Base-by-base conservation (phyloP, 495 filamentous ascomycete species). In the Usnea hakonensis region DNA sequence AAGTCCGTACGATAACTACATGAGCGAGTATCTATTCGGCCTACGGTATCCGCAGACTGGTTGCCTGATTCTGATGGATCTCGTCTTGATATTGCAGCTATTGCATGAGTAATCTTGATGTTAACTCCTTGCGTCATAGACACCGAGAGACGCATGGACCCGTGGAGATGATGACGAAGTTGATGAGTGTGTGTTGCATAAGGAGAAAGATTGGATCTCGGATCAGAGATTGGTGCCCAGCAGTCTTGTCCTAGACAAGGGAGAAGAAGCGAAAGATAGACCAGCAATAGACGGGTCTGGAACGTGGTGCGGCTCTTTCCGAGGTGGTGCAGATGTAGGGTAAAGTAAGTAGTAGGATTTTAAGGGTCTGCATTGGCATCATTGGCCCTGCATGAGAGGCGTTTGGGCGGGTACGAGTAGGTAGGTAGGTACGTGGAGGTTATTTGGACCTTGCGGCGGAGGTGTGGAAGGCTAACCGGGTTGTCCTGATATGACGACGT, bases 261-360 rank as follows among this genome's bases (percentile, higher is more conserved):
- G 48, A 52, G 48, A 9, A 32, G 48, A 52, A 52, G 48, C 48
- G 48, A 52, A 52, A 52, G 48, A 32, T 32, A 52, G 16, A 16
- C 28, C 48, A 17, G 28, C 26, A n/a, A n/a, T 32, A 6, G 8
- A 32, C n/a, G 48, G 28, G 48, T n/a, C 48, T 52, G 26, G 48
- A 52, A 17, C 48, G 48, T 52, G 10, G 13, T 52, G 48, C 48
- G 48, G 48, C 48, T 52, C 48, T 52, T 32, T 52, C 30, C 48
- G 48, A 32, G 28, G 48, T 52, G 26, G 32, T 52, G 48, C 48
- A 52, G 30, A 52, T 52, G 48, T 14, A 19, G 13, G n/a, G 32
- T 19, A 8, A 28, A 52, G 48, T 19, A n/a, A n/a, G n/a, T n/a
- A n/a, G n/a, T n/a, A n/a, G n/a, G n/a, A n/a, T n/a, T n/a, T n/a